Evolutionary conservation across 768 basidiomycete genomes (phyloP).

Genomic region (Strobilomyces confusus): DNA sequence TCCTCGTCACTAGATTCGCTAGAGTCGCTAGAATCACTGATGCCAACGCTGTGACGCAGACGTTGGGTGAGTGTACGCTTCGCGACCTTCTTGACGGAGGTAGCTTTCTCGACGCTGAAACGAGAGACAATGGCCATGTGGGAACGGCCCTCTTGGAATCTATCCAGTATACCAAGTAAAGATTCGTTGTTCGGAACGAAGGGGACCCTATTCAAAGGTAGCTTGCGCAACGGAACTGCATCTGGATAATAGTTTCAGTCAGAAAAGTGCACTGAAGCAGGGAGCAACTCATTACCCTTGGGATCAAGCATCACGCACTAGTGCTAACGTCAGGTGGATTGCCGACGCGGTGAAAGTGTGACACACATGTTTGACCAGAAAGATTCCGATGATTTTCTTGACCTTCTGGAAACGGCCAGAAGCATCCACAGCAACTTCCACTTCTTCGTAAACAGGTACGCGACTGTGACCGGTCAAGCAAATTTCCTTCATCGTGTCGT

Average conservation of each 20-base stretch:
- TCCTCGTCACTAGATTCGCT: slow-evolving; percentile 45
- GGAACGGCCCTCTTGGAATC: slow-evolving; percentile 84
- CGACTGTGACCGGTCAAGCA: slow-evolving; percentile 79
- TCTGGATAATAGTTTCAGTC: slow-evolving; percentile 40
- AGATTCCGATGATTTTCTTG: slow-evolving; percentile 82
- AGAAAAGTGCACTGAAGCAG: background rate
- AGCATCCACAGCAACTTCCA: slow-evolving; percentile 50
- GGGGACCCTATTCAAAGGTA: slow-evolving; percentile 83
- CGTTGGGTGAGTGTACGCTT: slow-evolving; percentile 78
- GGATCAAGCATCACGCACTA: slow-evolving; percentile 81
- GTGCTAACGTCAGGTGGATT: background rate
- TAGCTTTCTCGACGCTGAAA: slow-evolving; percentile 66
- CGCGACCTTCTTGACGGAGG: slow-evolving; percentile 80
- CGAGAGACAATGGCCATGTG: slow-evolving; percentile 91
- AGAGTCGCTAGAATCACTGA: slow-evolving; percentile 59
- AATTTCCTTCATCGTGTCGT: slow-evolving; percentile 70
- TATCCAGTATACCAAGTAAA: slow-evolving; percentile 79
- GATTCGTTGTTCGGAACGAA: slow-evolving; percentile 86
- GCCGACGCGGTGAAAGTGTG: background rate
- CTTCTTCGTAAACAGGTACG: slow-evolving; percentile 77
- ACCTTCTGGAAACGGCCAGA: slow-evolving; percentile 44
- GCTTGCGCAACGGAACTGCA: slow-evolving; percentile 74
- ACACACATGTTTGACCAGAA: slow-evolving; percentile 75
- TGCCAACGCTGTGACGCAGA: slow-evolving; percentile 68
- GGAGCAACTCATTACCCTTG: slow-evolving; percentile 44